Evolutionary conservation across 768 basidiomycete species (phyloP).

Genomic region (Suillus clintonianus): DNA sequence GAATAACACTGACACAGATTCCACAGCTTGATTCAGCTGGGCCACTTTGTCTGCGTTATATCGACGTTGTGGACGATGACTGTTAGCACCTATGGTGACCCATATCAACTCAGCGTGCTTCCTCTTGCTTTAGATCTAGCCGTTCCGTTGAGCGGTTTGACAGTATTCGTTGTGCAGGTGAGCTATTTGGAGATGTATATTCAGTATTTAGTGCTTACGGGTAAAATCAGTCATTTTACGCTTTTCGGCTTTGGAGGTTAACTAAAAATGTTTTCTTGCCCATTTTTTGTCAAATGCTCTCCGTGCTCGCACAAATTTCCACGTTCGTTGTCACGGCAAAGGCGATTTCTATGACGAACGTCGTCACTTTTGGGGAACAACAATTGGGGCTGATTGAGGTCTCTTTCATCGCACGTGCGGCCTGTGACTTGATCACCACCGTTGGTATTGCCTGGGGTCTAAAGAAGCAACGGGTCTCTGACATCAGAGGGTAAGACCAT

Average conservation of each 20-base stretch:
- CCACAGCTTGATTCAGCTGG: slow-evolving; percentile 1
- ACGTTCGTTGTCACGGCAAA: background rate
- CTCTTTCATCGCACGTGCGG: background rate
- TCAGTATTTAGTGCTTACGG: background rate
- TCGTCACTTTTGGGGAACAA: background rate
- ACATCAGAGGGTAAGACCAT: background rate
- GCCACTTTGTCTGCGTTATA: background rate
- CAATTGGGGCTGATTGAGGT: background rate
- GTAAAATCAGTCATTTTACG: slow-evolving; percentile 1
- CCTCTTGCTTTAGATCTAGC: background rate
- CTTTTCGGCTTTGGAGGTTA: slow-evolving; percentile 4
- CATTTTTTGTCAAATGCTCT: background rate
- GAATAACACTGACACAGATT: background rate
- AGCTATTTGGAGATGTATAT: background rate
- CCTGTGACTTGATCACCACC: slow-evolving; percentile 5
- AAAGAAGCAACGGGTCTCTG: background rate
- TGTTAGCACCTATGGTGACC: slow-evolving; percentile 3
- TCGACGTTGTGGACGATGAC: slow-evolving; percentile 6
- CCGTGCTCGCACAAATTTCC: background rate
- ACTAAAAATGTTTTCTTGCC: background rate
- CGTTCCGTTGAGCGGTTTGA: background rate
- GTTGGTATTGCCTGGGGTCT: slow-evolving; percentile 1
- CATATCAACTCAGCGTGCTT: background rate
- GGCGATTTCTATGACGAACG: background rate
- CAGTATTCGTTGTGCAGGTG: slow-evolving; percentile 1